Percentiles rank a stretch among this genome's conserved stretches.
Evolutionary conservation across 768 basidiomycete genomes (phyloP).

Genomic region (Paxillus involutus): DNA sequence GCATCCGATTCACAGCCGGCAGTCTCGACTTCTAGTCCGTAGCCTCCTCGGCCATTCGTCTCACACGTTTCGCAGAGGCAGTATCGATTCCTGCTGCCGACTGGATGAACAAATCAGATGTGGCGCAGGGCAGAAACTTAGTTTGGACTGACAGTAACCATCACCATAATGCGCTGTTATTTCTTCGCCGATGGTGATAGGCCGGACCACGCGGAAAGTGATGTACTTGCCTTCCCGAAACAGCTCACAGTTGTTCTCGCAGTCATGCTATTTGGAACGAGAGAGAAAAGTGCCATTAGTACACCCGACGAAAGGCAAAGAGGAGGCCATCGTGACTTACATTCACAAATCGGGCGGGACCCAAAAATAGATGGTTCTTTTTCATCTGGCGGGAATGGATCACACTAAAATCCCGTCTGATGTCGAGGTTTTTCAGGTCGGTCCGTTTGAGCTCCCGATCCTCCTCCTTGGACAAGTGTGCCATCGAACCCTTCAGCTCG

Average conservation of each 20-base stretch:
- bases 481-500: constrained; percentile 91
- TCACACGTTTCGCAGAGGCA: constrained; percentile 90
- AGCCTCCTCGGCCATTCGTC: constrained; percentile 71
- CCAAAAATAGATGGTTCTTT: constrained; percentile 88
- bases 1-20: constrained; percentile 49
- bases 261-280: constrained; percentile 67
- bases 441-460: constrained; percentile 85
- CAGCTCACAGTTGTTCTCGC: constrained; percentile 85
- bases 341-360: constrained; percentile 90
- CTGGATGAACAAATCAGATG: constrained; percentile 39
- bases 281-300: neutral
- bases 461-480: constrained; percentile 81
- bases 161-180: constrained; percentile 90
- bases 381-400: constrained; percentile 91
- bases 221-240: constrained; percentile 89
- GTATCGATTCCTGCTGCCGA: constrained; percentile 67
- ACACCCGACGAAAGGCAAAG: constrained; percentile 1
- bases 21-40: constrained; percentile 53
- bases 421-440: constrained; percentile 64
- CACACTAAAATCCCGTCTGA: constrained; percentile 86
- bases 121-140: constrained; percentile 19
- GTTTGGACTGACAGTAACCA: constrained; percentile 72
- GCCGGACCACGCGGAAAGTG: constrained; percentile 80
- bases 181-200: constrained; percentile 80
- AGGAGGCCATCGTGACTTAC: constrained; percentile 45